Evolutionary conservation across 148 eudicot genomes (phyloP), one percentile per base, ranked within the genome.

Genomic region (Agrostemma githago): DNA sequence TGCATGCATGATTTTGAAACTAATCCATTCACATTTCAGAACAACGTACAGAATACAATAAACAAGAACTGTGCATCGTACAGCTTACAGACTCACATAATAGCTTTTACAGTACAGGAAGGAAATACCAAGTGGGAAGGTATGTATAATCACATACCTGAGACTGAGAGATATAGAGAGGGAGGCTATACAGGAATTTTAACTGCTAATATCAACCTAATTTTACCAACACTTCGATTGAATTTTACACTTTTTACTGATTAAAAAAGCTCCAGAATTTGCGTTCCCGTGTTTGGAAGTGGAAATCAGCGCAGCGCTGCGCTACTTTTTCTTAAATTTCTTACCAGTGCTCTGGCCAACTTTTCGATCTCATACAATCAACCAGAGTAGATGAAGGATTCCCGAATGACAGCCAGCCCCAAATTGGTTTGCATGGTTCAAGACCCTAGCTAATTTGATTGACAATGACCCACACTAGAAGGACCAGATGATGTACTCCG

Each of bases 401-500:
- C 48, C 19, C 39, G 41, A 51, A 53, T 2, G 17, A 57, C 57
- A 11, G 63, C 54, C 63, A 41, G 63, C 46, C 26, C 40, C 66
- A 62, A 8, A 48, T 62, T 62, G 46, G 39, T 20, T 5, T 64
- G 66, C 65, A 72, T 51, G 41, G n/a, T 17, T 11, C 20, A 10
- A 41, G 57, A 37, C 71, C 70, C 80, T 26, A 1, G 34, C 34
- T 77, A 81, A 43, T 56, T 73, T 74, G 78, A 77, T 19, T 54
- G 72, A 70, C 83, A 85, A 67, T 72, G 81, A 72, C 68, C 56
- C 58, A 72, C 69, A 58, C 87, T 90, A 48, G 75, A 66, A 66
- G 92, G 66, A 58, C 87, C 92, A 56, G 75, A 66, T 62, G 92
- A 82, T 74, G 39, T 84, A 84, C 93, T 87, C 74, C 88, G 84